A percentile compares a stretch with the other conserved stretches of the same genome.
phyloP scores from a whole-genome alignment of 2,329 filamentous ascomycete genomes.

The Coniochaeta hoffmannii region DNA sequence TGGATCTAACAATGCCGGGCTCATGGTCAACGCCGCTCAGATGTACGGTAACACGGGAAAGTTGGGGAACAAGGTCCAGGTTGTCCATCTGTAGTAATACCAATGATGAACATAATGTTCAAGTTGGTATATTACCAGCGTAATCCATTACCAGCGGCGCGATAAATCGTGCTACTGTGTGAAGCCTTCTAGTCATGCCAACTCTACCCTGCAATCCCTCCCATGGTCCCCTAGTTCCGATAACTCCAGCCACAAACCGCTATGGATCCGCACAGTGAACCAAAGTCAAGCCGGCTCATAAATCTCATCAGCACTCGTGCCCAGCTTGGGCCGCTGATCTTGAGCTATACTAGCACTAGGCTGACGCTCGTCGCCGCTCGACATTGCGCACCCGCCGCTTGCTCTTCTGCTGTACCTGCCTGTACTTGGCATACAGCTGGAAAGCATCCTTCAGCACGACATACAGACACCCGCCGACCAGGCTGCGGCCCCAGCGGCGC shows the following conservation, averaged over 20 bases:
- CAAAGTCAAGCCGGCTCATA: too few species aligned
- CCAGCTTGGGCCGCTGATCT: too few species aligned
- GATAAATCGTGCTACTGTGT: not conserved
- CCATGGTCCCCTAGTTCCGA: too few species aligned
- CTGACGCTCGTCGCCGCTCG: conserved; percentile 2
- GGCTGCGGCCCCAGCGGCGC: conserved; percentile 78
- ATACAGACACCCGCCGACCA: conserved; percentile 83
- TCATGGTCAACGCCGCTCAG: conserved; percentile 52
- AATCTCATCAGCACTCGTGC: too few species aligned
- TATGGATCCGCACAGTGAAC: too few species aligned
- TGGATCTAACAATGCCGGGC: conserved; percentile 37
- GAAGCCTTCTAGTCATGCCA: too few species aligned
- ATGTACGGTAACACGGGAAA: conserved; percentile 46
- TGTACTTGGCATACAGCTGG: conserved; percentile 56
- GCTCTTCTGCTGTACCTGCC: conserved; percentile 47
- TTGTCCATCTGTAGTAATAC: conserved; percentile 26
- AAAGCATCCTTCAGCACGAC: conserved; percentile 71
- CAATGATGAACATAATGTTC: not conserved
- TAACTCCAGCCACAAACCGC: too few species aligned
- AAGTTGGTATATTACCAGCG: not conserved
- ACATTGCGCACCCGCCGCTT: conserved; percentile 28
- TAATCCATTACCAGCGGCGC: not conserved
- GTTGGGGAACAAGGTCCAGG: conserved; percentile 30
- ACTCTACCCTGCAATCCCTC: too few species aligned
- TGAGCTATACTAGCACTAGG: too few species aligned